A percentile compares a stretch with the other conserved stretches of the same genome.
phyloP scores from a whole-genome alignment of 805 yeast species.

The Brettanomyces custersianus region DNA sequence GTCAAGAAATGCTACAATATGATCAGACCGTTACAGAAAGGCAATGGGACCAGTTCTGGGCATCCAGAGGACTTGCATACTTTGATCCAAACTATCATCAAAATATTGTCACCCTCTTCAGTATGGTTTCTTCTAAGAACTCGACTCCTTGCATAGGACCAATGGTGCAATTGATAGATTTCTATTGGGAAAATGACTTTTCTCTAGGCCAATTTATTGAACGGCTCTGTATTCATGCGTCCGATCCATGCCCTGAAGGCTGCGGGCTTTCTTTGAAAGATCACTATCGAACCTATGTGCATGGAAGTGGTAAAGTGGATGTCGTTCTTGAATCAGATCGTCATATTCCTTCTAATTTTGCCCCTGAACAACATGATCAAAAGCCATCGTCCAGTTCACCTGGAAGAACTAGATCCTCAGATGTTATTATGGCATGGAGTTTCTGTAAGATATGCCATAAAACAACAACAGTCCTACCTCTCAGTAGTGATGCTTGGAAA shows the following conservation, averaged over 20 bases:
- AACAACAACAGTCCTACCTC: slow-evolving; percentile 66
- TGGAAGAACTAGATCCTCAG: slow-evolving; percentile 37
- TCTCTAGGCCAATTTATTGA: slow-evolving; percentile 87
- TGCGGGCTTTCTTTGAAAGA: slow-evolving; percentile 65
- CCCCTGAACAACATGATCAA: slow-evolving; percentile 23
- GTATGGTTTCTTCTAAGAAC: slow-evolving; percentile 73
- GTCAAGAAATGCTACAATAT: slow-evolving; percentile 20
- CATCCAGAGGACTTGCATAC: slow-evolving; percentile 35
- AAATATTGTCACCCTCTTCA: slow-evolving; percentile 66
- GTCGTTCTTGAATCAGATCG: slow-evolving; percentile 58
- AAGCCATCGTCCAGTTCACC: neutral
- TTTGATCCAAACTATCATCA: slow-evolving; percentile 69
- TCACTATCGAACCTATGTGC: slow-evolving; percentile 82
- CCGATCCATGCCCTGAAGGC: slow-evolving; percentile 64
- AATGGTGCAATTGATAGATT: slow-evolving; percentile 72
- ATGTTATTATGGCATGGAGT: slow-evolving; percentile 84
- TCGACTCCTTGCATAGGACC: slow-evolving; percentile 95
- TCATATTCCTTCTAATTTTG: slow-evolving; percentile 47
- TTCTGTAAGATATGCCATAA: slow-evolving; percentile 72
- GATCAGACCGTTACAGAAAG: slow-evolving; percentile 31
- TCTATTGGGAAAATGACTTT: slow-evolving; percentile 83
- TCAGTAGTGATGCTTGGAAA: slow-evolving; percentile 84
- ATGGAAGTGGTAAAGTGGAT: slow-evolving; percentile 77
- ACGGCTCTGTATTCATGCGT: slow-evolving; percentile 60
- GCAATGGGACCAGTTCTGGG: slow-evolving; percentile 61